A percentile compares a stretch with the other conserved stretches of the same genome.
These are phyloP conservation scores for Myxozyma udenii DNA, from an alignment of 805 yeast species.

Conservation along the genomic window DNA sequence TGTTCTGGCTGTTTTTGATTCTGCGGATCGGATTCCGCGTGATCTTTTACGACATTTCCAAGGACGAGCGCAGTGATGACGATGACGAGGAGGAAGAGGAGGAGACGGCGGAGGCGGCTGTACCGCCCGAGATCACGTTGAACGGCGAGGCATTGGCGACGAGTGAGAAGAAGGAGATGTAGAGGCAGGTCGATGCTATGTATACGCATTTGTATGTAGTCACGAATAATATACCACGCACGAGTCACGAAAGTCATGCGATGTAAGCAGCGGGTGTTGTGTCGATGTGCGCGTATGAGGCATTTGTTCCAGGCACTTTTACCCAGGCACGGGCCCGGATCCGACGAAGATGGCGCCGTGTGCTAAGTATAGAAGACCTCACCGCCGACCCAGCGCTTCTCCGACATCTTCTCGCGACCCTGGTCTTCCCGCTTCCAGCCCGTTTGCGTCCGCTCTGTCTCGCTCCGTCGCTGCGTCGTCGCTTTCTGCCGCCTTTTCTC, in stretches of 20 bases:
- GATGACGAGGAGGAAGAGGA: slow-evolving; percentile 54
- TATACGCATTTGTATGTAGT: too few species aligned
- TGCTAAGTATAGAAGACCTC: slow-evolving; percentile 14
- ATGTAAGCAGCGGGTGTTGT: not conserved
- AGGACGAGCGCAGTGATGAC: slow-evolving; percentile 85
- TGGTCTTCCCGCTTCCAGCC: too few species aligned
- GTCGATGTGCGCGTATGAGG: too few species aligned
- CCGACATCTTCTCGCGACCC: not conserved
- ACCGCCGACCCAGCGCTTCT: slow-evolving; percentile 9
- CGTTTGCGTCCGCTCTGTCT: too few species aligned
- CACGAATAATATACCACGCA: not conserved
- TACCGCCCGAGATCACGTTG: not conserved
- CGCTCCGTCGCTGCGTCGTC: not conserved
- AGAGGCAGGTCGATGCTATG: too few species aligned
- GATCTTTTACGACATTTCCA: slow-evolving; percentile 55
- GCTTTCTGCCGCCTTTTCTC: not conserved
- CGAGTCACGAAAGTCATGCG: not conserved
- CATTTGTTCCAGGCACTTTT: too few species aligned
- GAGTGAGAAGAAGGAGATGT: not conserved
- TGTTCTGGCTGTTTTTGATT: slow-evolving; percentile 84
- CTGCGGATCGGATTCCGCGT: slow-evolving; percentile 71
- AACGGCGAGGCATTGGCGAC: not conserved
- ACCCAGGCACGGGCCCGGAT: not conserved
- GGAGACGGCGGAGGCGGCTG: not conserved
- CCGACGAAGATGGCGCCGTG: not conserved